Base-by-base conservation (phyloP, 2,329 filamentous ascomycete genomes). In the Ophiostoma tasmaniense region DNA sequence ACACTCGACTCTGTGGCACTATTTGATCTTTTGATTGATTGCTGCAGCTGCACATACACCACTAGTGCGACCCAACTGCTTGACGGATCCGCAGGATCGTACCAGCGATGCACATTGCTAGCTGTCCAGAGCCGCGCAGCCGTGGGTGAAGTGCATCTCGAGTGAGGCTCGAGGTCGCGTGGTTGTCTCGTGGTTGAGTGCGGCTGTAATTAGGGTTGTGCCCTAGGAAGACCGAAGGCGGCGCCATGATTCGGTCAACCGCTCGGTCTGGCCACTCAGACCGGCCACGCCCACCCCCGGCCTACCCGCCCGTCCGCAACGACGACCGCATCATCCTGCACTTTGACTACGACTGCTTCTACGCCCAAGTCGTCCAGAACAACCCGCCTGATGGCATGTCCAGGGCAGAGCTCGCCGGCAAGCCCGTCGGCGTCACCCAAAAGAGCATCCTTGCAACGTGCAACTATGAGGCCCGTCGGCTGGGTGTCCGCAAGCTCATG, bases 261-360 rank as follows among this genome's bases (percentile, higher is more conserved):
- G 22, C 22, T 30, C 55, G 11, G 22, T 11, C 52, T 22, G 45
- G 3, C 8, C 52, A 59, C 5, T n/a, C n/a, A n/a, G n/a, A n/a
- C n/a, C n/a, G n/a, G n/a, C n/a, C n/a, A n/a, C n/a, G n/a, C n/a
- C 45, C n/a, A 8, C 17, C 2, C 28, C 30, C 59, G 8, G 59
- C 30, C 14, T 35, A 35, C 30, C 28, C 59, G 1, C 59, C 59
- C 14, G 59, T 62, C 30, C 59, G 85, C 74, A 85, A 84, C 75
- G 85, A 91, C 75, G 81, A 84, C 74, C 85, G 90, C 74, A 81
- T 92, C 76, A 89, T 96, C 75, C 80, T 96, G 71, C 92, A 96
- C 78, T 93, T 96, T 80, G 88, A 91, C 78, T 91, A 93, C 77
- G 91, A 94, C 80, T 96, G 92, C 81, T 98, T 98, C 82, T 98